Base-by-base conservation (phyloP, 805 yeast species). In the Wickerhamomyces rabaulensis region DNA sequence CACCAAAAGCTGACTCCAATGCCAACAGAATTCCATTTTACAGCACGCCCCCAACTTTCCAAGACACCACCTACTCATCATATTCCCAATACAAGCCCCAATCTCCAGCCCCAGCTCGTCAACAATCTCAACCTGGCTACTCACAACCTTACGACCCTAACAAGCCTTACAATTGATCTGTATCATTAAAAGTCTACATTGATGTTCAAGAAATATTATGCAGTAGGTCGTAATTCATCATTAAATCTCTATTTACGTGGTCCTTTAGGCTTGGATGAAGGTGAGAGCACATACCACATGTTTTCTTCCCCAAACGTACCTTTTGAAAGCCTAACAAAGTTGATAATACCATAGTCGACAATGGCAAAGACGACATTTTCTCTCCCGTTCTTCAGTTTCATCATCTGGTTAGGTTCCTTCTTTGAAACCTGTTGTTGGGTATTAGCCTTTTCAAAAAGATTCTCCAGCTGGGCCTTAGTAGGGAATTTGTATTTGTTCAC, bases 341-440 rank as follows among this genome's bases (percentile, higher is more conserved):
- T 85, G 16, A 87, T 74, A 6, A 87, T 71, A 0, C 96, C 96
- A 54, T 78, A 73, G 59, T 87, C 94, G 6, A 88, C 78, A 1
- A 84, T 69, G 0, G 95, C 96, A n/a, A 70, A 39, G 3, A 87
- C 64, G 6, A 84, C 66, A 19, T 80, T 63, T 21, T 56, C 52
- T 47, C 70, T 61, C 0, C 92, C 91, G 33, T 64, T 64, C 52
- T 76, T 80, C 38, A 83, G 61, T 41, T 76, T 56, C 20, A 53
- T 56, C 40, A 52, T 47, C 48, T 64, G 78, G 66, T 60, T 69
- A 47, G 49, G 39, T 27, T 31, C 40, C 26, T 16, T 35, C 16
- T 23, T 36, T 3, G 17, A 19, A 15, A 29, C 41, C 9, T 38
- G 44, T 15, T 23, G 20, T 23, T 17, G 33, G 8, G 22, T 25